Evolutionary conservation across 208 protist species (phyloP).

Genomic region (Leptomonas pyrrhocoris): DNA sequence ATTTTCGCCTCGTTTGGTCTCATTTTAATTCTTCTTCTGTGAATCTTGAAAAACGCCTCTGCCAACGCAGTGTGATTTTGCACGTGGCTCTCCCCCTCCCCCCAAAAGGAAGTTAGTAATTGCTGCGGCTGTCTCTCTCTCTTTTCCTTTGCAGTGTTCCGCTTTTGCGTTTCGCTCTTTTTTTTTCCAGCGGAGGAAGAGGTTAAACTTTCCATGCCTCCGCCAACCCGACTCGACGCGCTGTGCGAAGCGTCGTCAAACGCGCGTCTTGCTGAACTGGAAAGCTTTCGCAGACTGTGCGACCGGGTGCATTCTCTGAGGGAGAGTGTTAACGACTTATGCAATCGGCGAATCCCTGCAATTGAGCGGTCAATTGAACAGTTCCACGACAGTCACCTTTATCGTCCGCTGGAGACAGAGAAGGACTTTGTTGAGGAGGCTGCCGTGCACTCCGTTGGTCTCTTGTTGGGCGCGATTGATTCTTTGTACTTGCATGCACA

Average conservation of each 20-base stretch:
- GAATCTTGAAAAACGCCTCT: too few relatives aligned
- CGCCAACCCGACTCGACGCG: conserved; percentile 26
- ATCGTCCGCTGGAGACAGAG: conserved; percentile 15
- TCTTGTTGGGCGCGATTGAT: conserved; percentile 26
- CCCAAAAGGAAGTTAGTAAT: not conserved
- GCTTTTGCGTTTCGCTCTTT: not conserved
- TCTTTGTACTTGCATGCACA: conserved; percentile 6
- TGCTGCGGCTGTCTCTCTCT: not conserved
- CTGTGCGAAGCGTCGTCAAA: conserved; percentile 35
- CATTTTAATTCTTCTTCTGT: too few relatives aligned
- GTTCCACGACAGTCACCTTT: conserved; percentile 32
- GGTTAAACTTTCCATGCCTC: not conserved
- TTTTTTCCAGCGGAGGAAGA: not conserved
- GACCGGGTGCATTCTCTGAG: conserved; percentile 10
- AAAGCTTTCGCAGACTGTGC: conserved; percentile 22
- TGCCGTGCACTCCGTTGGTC: conserved; percentile 18
- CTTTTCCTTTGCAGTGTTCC: not conserved
- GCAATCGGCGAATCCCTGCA: conserved; percentile 18
- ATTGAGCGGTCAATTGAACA: conserved; percentile 28
- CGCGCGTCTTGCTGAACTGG: conserved; percentile 9
- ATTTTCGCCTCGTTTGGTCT: too few relatives aligned
- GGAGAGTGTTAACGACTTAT: conserved; percentile 16
- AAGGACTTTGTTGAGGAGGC: conserved; percentile 1
- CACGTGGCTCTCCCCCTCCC: too few relatives aligned
- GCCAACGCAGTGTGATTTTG: too few relatives aligned